Evolutionary conservation across 2,329 filamentous ascomycete genomes (phyloP).

Genomic region (Trichoderma sp.): DNA sequence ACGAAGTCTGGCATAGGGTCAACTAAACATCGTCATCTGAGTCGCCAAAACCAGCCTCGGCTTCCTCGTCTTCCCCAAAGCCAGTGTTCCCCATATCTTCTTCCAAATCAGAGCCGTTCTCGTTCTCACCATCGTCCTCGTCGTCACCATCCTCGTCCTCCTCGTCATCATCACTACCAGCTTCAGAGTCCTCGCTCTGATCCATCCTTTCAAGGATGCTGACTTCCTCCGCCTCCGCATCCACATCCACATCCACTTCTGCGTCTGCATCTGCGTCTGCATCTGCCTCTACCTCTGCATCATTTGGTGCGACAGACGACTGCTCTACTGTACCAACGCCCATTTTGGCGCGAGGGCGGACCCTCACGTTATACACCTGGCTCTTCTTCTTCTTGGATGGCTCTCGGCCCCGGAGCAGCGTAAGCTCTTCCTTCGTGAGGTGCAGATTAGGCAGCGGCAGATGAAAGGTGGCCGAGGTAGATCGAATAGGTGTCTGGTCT

Average conservation of each 20-base stretch:
- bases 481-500: conserved; percentile 41
- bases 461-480: conserved; percentile 39
- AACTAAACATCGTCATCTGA: conserved; percentile 6
- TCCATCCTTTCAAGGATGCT: conserved; percentile 21
- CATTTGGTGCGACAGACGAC: conserved; percentile 33
- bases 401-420: conserved; percentile 40
- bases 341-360: conserved; percentile 28
- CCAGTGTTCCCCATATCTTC: neutral
- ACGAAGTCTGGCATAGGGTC: neutral
- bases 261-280: conserved; percentile 26
- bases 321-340: conserved; percentile 20
- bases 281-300: conserved; percentile 1
- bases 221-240: conserved; percentile 16
- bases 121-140: conserved; percentile 35
- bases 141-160: conserved; percentile 33
- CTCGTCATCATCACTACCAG: conserved; percentile 28
- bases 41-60: conserved; percentile 3
- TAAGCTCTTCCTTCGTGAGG: conserved; percentile 44
- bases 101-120: conserved; percentile 30
- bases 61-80: conserved; percentile 3
- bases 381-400: conserved; percentile 45
- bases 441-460: conserved; percentile 42
- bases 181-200: conserved; percentile 24
- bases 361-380: conserved; percentile 41
- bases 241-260: neutral